Evolutionary conservation across 2,329 filamentous ascomycete genomes (phyloP).

Genomic region (Aspergillus pseudoterreus): DNA sequence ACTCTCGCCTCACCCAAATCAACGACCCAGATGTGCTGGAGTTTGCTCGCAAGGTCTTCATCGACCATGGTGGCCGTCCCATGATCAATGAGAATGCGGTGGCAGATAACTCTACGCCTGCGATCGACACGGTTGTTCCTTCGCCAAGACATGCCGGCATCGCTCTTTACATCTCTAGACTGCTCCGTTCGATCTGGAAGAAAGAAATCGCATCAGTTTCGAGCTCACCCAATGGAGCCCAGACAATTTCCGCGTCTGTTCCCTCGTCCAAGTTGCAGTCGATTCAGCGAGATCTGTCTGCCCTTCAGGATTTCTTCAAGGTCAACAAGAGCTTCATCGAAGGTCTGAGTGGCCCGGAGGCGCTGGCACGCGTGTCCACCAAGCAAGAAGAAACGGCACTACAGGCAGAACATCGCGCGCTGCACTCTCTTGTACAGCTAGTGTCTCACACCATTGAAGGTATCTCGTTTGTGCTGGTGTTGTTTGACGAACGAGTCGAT

Average conservation of each 20-base stretch:
- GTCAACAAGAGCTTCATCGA: slow-evolving; percentile 90
- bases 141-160: slow-evolving; percentile 88
- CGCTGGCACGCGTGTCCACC: slow-evolving; percentile 70
- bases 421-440: slow-evolving; percentile 79
- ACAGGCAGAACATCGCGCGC: slow-evolving; percentile 88
- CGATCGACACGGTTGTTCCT: slow-evolving; percentile 77
- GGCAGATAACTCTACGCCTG: slow-evolving; percentile 57
- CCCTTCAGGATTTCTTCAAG: slow-evolving; percentile 75
- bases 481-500: slow-evolving; percentile 89
- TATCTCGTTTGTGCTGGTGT: slow-evolving; percentile 89
- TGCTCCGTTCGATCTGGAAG: slow-evolving; percentile 89
- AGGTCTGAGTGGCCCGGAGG: slow-evolving; percentile 85
- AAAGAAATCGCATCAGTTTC: slow-evolving; percentile 63
- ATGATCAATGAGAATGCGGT: slow-evolving; percentile 74
- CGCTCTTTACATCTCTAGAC: slow-evolving; percentile 77
- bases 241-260: slow-evolving; percentile 66
- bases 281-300: slow-evolving; percentile 76
- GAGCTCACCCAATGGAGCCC: slow-evolving; percentile 55
- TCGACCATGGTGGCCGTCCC: slow-evolving; percentile 87
- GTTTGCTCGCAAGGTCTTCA: slow-evolving; percentile 79
- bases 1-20: slow-evolving; percentile 65
- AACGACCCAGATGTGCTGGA: slow-evolving; percentile 84
- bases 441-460: slow-evolving; percentile 92
- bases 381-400: slow-evolving; percentile 88
- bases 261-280: slow-evolving; percentile 63